Evolutionary conservation across 495 filamentous ascomycete genomes (phyloP).

Genomic region (Lasiosphaeria ovina): DNA sequence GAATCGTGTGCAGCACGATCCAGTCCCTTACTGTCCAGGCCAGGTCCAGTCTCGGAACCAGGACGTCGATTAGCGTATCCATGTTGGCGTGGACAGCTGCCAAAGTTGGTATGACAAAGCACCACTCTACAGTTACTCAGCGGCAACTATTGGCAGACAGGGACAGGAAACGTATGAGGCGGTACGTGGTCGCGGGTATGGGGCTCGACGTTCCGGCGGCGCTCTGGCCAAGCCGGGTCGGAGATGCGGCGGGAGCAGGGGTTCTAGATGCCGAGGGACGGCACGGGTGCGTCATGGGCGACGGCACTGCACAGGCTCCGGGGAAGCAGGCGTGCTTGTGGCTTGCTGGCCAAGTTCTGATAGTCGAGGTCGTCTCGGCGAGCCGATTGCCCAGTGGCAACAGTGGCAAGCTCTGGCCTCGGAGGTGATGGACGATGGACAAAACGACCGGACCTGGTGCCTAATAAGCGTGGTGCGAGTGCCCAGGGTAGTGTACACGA

Average conservation of each 20-base stretch:
- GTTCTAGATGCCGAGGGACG: conserved; percentile 12
- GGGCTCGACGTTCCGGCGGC: conserved; percentile 1
- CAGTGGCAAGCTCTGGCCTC: too few relatives aligned
- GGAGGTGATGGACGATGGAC: conserved; percentile 2
- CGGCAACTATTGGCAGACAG: conserved; percentile 4
- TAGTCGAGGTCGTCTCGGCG: conserved; percentile 12
- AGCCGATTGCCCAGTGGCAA: conserved; percentile 7
- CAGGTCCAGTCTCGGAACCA: conserved; percentile 37
- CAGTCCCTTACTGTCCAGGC: conserved; percentile 38
- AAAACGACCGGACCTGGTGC: conserved; percentile 34
- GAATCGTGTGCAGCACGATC: conserved; percentile 35
- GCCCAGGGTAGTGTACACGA: conserved; percentile 23
- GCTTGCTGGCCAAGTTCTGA: neutral
- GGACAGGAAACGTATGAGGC: neutral
- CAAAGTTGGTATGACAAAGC: conserved; percentile 1
- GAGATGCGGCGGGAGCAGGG: conserved; percentile 16
- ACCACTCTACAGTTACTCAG: conserved; percentile 3
- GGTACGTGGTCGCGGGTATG: neutral
- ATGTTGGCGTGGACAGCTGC: conserved; percentile 19
- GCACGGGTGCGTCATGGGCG: conserved; percentile 21
- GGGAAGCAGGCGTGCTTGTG: conserved; percentile 7
- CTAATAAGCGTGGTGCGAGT: conserved; percentile 18
- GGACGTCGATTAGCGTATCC: conserved; percentile 34
- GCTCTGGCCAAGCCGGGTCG: conserved; percentile 10
- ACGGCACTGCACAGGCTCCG: conserved; percentile 10